Conservation (phyloP, 805 yeast species). For the Kuraishia capsulata region DNA sequence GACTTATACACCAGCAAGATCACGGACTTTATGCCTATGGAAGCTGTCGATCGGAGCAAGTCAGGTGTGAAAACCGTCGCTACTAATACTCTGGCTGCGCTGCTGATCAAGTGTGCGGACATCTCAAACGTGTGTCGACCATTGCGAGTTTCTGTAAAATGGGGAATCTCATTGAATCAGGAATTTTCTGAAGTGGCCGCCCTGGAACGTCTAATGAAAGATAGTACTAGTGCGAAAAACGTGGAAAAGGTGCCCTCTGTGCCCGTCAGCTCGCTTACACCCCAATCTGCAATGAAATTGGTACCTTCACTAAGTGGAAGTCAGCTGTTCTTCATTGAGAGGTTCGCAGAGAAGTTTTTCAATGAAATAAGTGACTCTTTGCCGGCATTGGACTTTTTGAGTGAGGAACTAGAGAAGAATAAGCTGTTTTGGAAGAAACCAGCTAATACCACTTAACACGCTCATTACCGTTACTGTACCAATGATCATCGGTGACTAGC, state of each 20-base stretch:
- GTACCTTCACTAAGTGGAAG: slow-evolving; percentile 53
- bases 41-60: slow-evolving; percentile 1
- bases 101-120: slow-evolving; percentile 90
- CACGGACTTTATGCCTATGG: slow-evolving; percentile 17
- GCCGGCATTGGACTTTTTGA: slow-evolving; percentile 51
- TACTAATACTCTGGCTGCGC: slow-evolving; percentile 41
- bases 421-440: slow-evolving; percentile 48
- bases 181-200: slow-evolving; percentile 65
- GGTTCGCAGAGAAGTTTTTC: slow-evolving; percentile 77
- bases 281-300: slow-evolving; percentile 31
- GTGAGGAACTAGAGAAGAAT: slow-evolving; percentile 44
- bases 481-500: neutral
- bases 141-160: slow-evolving; percentile 61
- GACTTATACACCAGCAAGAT: slow-evolving; percentile 56
- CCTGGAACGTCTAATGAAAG: slow-evolving; percentile 29
- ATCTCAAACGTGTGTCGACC: slow-evolving; percentile 89
- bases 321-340: slow-evolving; percentile 74
- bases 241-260: slow-evolving; percentile 3
- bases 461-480: neutral
- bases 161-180: slow-evolving; percentile 76
- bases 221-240: slow-evolving; percentile 1
- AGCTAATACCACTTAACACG: neutral
- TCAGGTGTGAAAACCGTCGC: slow-evolving; percentile 10
- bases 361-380: slow-evolving; percentile 48
- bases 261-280: slow-evolving; percentile 18